These are phyloP conservation scores for Phytomonas serpens DNA, from an alignment of 208 protist species.

Conservation along the genomic window DNA sequence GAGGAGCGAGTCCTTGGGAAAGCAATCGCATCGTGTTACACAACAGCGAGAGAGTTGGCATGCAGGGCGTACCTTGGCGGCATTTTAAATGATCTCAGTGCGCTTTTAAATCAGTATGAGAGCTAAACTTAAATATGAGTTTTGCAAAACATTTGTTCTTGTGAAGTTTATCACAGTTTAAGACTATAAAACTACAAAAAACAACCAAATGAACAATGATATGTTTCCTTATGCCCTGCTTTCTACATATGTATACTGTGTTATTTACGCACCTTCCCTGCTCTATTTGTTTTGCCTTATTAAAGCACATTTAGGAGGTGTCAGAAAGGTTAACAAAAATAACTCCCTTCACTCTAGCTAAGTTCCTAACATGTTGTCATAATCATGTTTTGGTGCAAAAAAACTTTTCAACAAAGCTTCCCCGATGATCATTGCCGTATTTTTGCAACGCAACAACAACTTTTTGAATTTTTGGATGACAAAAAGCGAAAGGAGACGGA, in stretches of 20 bases:
- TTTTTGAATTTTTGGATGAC: constrained; percentile 72
- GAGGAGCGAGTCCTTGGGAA: constrained; percentile 38
- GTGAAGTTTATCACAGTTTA: neutral
- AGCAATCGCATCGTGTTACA: constrained; percentile 55
- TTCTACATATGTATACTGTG: constrained; percentile 9
- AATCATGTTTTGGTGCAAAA: constrained; percentile 70
- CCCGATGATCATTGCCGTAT: constrained; percentile 28
- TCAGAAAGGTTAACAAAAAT: neutral
- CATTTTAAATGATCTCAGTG: constrained; percentile 37
- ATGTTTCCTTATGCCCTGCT: neutral
- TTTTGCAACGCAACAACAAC: constrained; percentile 62
- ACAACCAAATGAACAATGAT: neutral
- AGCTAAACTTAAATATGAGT: constrained; percentile 1
- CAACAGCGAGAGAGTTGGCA: constrained; percentile 49
- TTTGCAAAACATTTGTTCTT: constrained; percentile 6
- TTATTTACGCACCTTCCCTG: neutral
- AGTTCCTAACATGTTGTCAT: neutral
- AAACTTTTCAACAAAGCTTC: constrained; percentile 58
- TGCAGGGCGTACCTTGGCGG: constrained; percentile 54
- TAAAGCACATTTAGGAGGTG: neutral
- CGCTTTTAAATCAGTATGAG: constrained; percentile 8
- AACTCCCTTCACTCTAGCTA: neutral
- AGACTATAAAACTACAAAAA: neutral
- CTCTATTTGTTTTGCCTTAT: neutral
- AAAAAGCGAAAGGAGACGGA: neutral